A percentile compares a stretch with the other conserved stretches of the same genome.
Evolutionary conservation across 2,329 filamentous ascomycete species (phyloP).

Genomic region (Eurotiales sp.): DNA sequence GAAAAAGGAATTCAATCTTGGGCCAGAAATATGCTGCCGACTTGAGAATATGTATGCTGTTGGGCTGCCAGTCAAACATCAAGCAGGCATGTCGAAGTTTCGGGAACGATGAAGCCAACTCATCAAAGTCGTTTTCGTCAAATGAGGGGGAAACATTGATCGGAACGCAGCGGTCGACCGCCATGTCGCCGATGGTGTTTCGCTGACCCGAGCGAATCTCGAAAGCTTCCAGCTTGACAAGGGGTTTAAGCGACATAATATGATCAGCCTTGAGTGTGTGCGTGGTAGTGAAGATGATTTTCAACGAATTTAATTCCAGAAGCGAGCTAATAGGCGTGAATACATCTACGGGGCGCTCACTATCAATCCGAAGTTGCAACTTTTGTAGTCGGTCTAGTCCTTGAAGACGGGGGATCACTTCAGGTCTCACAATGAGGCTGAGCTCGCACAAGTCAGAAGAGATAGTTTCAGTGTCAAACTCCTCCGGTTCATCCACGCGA

Average conservation of each 20-base stretch:
- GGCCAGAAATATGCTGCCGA: conserved; percentile 3
- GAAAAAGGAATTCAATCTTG: conserved; percentile 1
- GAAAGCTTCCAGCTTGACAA: not conserved
- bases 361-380: conserved; percentile 7
- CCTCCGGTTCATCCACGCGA: not conserved
- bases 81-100: conserved; percentile 5
- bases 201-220: not conserved
- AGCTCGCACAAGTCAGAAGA: conserved; percentile 1
- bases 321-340: conserved; percentile 3
- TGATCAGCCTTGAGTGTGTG: not conserved
- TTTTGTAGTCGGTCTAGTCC: not conserved
- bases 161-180: not conserved
- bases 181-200: not conserved
- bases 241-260: not conserved
- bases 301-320: conserved; percentile 1
- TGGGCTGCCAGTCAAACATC: conserved; percentile 5
- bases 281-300: not conserved
- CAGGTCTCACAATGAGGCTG: not conserved
- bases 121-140: conserved; percentile 6
- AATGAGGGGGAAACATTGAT: not conserved
- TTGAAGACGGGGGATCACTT: not conserved
- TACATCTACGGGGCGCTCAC: not conserved
- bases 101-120: conserved; percentile 1
- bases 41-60: conserved; percentile 2
- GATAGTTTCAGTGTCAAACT: not conserved